These are phyloP conservation scores for Trichoderma afroharzianum DNA, from an alignment of 2,329 filamentous ascomycete species.

Conservation along the genomic window DNA sequence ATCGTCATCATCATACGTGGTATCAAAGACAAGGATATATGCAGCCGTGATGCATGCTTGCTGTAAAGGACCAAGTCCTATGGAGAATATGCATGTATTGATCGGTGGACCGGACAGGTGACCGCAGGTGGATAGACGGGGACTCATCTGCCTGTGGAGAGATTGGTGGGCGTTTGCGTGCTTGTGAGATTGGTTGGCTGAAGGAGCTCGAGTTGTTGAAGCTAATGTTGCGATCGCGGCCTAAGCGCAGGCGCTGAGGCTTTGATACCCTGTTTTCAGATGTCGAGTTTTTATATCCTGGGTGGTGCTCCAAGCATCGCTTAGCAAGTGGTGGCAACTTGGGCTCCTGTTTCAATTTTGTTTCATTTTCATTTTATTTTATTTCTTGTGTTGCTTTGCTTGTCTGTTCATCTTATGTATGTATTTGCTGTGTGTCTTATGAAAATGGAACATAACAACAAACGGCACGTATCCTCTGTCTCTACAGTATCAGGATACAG, in stretches of 20 bases:
- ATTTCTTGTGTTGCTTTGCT: neutral
- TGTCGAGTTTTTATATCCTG: neutral
- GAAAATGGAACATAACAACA: too few relatives aligned
- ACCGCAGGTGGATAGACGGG: neutral
- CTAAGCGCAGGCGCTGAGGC: neutral
- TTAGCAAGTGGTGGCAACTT: neutral
- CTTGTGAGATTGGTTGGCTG: neutral
- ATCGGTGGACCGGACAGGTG: slow-evolving; percentile 8
- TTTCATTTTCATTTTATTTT: neutral
- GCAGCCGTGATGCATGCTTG: slow-evolving; percentile 5
- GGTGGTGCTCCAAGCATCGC: neutral
- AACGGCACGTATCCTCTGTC: neutral
- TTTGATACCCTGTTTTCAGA: neutral
- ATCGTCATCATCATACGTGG: slow-evolving; percentile 10
- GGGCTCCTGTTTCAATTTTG: neutral
- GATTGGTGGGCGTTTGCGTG: neutral
- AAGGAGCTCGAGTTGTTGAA: neutral
- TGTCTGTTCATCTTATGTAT: neutral
- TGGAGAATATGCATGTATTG: slow-evolving; percentile 9
- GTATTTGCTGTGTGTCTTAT: neutral
- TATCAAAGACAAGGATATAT: slow-evolving; percentile 1
- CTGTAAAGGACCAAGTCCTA: neutral
- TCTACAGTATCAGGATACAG: neutral
- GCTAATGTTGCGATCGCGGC: slow-evolving; percentile 6
- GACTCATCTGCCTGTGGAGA: neutral